Percentiles rank a stretch among this genome's conserved stretches.
These are phyloP conservation scores for Calonectria henricotiae DNA, from an alignment of 2,329 filamentous ascomycete genomes.

Conservation along the genomic window DNA sequence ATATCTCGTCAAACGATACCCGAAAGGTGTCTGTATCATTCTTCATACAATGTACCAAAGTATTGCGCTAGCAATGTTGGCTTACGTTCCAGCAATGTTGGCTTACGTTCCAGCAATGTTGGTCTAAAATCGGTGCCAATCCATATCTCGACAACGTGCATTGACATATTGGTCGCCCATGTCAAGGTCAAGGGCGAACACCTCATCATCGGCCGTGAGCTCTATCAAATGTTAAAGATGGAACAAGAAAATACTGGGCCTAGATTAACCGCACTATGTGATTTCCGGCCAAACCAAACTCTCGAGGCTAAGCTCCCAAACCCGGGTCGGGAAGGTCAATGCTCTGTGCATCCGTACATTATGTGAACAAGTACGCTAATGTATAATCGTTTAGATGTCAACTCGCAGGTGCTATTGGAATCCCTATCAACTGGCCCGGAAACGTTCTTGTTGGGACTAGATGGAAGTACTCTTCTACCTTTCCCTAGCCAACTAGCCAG, in stretches of 20 bases:
- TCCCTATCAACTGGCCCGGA: background rate
- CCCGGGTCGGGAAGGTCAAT: background rate
- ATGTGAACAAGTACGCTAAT: background rate
- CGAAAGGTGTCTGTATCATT: background rate
- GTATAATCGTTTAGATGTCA: background rate
- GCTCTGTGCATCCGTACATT: background rate
- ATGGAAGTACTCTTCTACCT: background rate
- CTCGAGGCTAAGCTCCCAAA: background rate
- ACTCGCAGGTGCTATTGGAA: background rate
- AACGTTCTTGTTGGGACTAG: background rate
- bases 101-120: constrained; percentile 12
- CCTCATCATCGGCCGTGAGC: constrained; percentile 16
- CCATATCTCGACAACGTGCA: background rate
- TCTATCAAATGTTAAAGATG: background rate
- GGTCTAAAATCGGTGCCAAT: background rate
- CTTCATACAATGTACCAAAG: background rate
- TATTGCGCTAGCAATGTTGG: constrained; percentile 10
- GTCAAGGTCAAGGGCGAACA: background rate
- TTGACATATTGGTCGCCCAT: constrained; percentile 21
- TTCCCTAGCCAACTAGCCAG: constrained; percentile 14
- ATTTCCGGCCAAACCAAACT: background rate
- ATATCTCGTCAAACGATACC: background rate
- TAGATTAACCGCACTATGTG: background rate
- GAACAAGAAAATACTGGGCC: background rate
- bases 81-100: constrained; percentile 1